Evolutionary conservation across 2,329 filamentous ascomycete species (phyloP).

Genomic region (Helminthosporium solani): DNA sequence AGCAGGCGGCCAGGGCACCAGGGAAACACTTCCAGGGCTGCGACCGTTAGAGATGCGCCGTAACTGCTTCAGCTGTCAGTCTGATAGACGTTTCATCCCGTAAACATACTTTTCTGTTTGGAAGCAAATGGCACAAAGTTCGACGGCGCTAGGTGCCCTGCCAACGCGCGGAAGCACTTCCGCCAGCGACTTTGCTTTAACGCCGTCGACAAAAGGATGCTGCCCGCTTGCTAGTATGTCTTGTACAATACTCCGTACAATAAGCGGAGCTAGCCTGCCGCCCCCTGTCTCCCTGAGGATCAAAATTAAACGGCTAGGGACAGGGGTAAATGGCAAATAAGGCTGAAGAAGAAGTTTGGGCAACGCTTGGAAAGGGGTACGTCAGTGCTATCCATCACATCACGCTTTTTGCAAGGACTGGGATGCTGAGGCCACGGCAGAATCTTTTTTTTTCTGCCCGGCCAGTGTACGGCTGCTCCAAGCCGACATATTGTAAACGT

Average conservation of each 20-base stretch:
- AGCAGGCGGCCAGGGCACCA: too few relatives aligned
- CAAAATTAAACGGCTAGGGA: slow-evolving; percentile 8
- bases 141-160: slow-evolving; percentile 1
- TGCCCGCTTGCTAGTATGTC: neutral
- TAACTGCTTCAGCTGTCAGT: slow-evolving; percentile 3
- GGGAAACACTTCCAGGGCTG: too few relatives aligned
- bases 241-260: too few relatives aligned
- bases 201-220: slow-evolving; percentile 1
- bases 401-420: neutral
- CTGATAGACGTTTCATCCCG: slow-evolving; percentile 3
- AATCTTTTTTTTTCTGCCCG: too few relatives aligned
- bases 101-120: neutral
- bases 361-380: slow-evolving; percentile 14
- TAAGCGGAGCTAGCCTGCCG: slow-evolving; percentile 11
- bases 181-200: slow-evolving; percentile 1
- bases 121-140: neutral
- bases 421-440: neutral
- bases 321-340: slow-evolving; percentile 9
- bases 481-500: neutral
- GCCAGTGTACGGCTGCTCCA: too few relatives aligned
- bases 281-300: slow-evolving; percentile 12
- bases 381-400: slow-evolving; percentile 14
- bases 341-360: slow-evolving; percentile 19
- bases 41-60: neutral
- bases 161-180: slow-evolving; percentile 5